Base-by-base conservation (phyloP, 2,329 filamentous ascomycete species). In the Aspergillus costaricaensis region DNA sequence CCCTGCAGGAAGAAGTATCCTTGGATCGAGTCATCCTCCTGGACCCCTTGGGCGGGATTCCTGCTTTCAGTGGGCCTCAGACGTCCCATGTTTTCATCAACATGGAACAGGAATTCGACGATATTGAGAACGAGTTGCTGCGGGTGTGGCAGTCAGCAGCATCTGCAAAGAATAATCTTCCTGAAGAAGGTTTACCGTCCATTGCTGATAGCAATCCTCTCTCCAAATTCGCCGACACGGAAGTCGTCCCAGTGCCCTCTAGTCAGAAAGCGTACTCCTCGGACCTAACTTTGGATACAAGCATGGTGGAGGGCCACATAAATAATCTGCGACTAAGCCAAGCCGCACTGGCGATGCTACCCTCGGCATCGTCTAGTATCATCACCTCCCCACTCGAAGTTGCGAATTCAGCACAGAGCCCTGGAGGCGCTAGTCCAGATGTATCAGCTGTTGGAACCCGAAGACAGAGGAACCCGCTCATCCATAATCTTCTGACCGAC, bases 401-500 rank as follows among this genome's bases (percentile, higher is more conserved):
- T 14, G 92, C 93, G 62, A 86, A 83, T 62, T 85, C 83, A 36
- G 76, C 81, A 14, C 68, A 67, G 23, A 63, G 69, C 38, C 64
- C 72, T 1, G 65, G 71, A 39, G 63, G 68, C 9, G 61, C 69
- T 14, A 62, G 62, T 3, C 61, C 72, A 25, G 75, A 78, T 57
- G 64, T 74, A 8, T 78, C 80, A 5, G 81, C 82, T 53, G 81
- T 86, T 60, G 80, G 80, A 59, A 86, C 84, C 56, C 81, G 84
- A 74, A 79, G 83, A 75, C 84, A 86, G 59, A 85, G 85, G 70
- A 99, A 99, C 69, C 92, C 93, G 0, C 81, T 99, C 1, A 95
- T 99, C 49, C 92, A 99, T 77, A 98, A 97, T 69, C 86, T 99
- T 1, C 84, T 99, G 9, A 99, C 95, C 2, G 95, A 99, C 77